These are phyloP conservation scores for Miscanthus lutarioriparius DNA, from an alignment of 176 grass and related monocot genomes.

Conservation along the genomic window DNA sequence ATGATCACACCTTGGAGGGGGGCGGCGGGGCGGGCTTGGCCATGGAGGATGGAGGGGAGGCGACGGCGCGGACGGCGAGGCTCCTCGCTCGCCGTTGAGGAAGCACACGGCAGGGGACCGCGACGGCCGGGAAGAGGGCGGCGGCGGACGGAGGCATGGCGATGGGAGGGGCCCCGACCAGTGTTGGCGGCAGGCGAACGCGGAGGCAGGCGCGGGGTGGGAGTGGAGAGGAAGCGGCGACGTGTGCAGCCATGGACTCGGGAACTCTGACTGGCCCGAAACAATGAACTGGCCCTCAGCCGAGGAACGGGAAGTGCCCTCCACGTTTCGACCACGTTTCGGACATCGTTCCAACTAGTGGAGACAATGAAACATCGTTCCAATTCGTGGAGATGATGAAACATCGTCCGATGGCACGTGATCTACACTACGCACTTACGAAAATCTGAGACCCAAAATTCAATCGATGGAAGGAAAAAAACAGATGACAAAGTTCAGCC, in stretches of 20 bases:
- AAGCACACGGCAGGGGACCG: conserved; percentile 19
- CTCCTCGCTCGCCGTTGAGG: conserved; percentile 26
- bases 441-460: too few relatives aligned
- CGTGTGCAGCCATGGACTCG: conserved; percentile 31
- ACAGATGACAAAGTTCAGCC: too few relatives aligned
- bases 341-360: too few relatives aligned
- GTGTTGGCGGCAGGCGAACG: not conserved
- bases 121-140: conserved; percentile 21
- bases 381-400: too few relatives aligned
- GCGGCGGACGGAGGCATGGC: conserved; percentile 42
- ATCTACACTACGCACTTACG: too few relatives aligned
- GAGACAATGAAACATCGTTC: too few relatives aligned
- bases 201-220: not conserved
- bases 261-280: not conserved
- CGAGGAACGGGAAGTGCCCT: too few relatives aligned
- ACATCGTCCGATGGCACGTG: too few relatives aligned
- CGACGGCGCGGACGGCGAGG: conserved; percentile 61
- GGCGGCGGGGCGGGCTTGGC: conserved; percentile 34
- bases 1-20: conserved; percentile 66
- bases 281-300: too few relatives aligned
- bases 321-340: too few relatives aligned
- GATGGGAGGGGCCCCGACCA: too few relatives aligned
- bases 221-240: conserved; percentile 29
- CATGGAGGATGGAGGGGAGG: conserved; percentile 51
- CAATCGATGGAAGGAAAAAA: too few relatives aligned